Percentiles rank a stretch among this genome's conserved stretches.
phyloP scores from a whole-genome alignment of 2,329 filamentous ascomycete genomes.

The Pseudogymnoascus sp. region DNA sequence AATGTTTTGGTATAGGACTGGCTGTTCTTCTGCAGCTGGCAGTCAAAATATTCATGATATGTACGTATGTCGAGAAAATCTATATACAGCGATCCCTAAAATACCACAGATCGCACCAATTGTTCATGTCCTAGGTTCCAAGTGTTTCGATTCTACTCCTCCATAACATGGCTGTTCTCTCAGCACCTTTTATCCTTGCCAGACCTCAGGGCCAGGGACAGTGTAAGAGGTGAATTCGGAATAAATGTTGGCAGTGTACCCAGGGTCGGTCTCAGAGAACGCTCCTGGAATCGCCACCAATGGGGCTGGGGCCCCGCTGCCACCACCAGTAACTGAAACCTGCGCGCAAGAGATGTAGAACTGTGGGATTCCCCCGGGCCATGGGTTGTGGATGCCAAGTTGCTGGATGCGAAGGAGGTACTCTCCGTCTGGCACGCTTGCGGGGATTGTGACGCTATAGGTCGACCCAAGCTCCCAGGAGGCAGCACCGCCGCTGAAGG shows the following conservation, averaged over 20 bases:
- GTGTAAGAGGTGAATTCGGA: conserved; percentile 16
- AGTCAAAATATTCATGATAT: conserved; percentile 1
- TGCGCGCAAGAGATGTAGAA: conserved; percentile 28
- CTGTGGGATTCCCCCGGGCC: conserved; percentile 16
- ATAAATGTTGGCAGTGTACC: conserved; percentile 19
- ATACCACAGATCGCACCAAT: neutral
- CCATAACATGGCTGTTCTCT: neutral
- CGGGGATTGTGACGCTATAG: conserved; percentile 25
- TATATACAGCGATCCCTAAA: neutral
- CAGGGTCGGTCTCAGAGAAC: conserved; percentile 10
- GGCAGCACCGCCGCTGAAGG: conserved; percentile 20
- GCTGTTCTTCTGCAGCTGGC: neutral
- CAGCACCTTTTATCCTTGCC: neutral
- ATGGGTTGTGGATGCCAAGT: conserved; percentile 22
- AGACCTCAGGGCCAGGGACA: conserved; percentile 16
- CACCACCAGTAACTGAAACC: conserved; percentile 22
- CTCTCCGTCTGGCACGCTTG: conserved; percentile 20
- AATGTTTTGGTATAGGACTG: neutral
- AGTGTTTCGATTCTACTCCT: neutral
- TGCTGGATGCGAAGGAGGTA: conserved; percentile 24
- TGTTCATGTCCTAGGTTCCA: neutral
- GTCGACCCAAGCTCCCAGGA: conserved; percentile 22
- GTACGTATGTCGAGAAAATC: neutral
- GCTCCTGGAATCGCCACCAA: conserved; percentile 12
- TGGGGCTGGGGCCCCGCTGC: neutral